Conservation (phyloP, 345 rosid species). For the Gossypium arboreum region DNA sequence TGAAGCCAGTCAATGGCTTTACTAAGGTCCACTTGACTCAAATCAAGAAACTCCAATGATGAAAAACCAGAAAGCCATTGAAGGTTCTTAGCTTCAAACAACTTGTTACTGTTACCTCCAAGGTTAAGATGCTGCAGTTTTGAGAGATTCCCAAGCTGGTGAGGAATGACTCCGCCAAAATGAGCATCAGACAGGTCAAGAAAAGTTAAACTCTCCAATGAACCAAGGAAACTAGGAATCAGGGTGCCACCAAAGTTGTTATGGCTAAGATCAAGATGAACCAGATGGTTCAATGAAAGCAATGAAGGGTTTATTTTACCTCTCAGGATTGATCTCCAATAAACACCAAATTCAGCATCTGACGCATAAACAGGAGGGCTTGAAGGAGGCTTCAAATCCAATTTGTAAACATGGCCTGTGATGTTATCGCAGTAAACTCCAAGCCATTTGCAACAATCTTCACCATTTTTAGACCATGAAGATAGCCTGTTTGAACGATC, state of each 20-base stretch:
- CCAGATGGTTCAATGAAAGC: background rate
- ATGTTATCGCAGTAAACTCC: slow-evolving; percentile 26
- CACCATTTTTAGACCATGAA: slow-evolving; percentile 19
- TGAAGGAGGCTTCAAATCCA: slow-evolving; percentile 14
- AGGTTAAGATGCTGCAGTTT: slow-evolving; percentile 24
- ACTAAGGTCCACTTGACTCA: slow-evolving; percentile 11
- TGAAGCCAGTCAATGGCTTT: slow-evolving; percentile 9
- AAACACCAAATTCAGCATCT: background rate
- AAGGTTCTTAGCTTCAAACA: slow-evolving; percentile 17
- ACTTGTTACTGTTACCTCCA: background rate
- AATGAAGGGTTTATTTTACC: slow-evolving; percentile 7
- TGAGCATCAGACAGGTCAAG: slow-evolving; percentile 24
- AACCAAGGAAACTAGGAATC: slow-evolving; percentile 16
- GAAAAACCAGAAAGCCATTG: slow-evolving; percentile 28
- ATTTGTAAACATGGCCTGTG: slow-evolving; percentile 22
- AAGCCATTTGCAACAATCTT: slow-evolving; percentile 27
- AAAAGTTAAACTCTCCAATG: slow-evolving; percentile 31
- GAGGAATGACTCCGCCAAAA: slow-evolving; percentile 26
- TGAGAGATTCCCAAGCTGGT: slow-evolving; percentile 26
- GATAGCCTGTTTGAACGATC: slow-evolving; percentile 22
- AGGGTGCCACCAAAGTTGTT: slow-evolving; percentile 10
- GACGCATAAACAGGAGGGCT: background rate
- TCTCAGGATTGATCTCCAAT: slow-evolving; percentile 3
- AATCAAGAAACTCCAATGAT: slow-evolving; percentile 20
- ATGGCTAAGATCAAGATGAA: background rate